phyloP scores from a whole-genome alignment of 495 filamentous ascomycete species.

The Penicillium robsamsonii region DNA sequence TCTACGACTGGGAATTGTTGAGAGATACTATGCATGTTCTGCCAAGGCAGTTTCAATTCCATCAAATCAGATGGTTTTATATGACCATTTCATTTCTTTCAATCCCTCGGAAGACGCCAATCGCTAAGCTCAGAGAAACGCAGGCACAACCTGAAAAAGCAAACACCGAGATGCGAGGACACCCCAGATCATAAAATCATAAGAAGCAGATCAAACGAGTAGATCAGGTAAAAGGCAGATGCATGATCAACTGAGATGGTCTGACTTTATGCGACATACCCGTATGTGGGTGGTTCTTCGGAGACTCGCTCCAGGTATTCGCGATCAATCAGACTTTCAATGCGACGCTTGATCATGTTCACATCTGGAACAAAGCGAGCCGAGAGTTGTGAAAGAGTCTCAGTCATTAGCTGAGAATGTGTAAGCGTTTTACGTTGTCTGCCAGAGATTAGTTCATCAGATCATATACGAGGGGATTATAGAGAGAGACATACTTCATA shows the following conservation, averaged over 20 bases:
- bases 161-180: slow-evolving; percentile 9
- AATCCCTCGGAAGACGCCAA: slow-evolving; percentile 19
- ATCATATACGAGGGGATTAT: slow-evolving; percentile 3
- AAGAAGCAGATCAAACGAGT: neutral
- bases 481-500: slow-evolving; percentile 74
- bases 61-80: slow-evolving; percentile 4
- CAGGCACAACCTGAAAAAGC: neutral
- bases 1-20: slow-evolving; percentile 1
- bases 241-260: neutral
- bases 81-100: slow-evolving; percentile 11
- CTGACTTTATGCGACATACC: slow-evolving; percentile 63
- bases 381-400: slow-evolving; percentile 78
- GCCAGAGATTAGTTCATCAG: slow-evolving; percentile 18
- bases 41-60: neutral
- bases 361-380: slow-evolving; percentile 86
- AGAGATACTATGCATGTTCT: neutral
- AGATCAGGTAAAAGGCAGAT: neutral
- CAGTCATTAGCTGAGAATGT: slow-evolving; percentile 78
- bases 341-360: slow-evolving; percentile 86
- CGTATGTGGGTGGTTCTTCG: slow-evolving; percentile 66
- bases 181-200: slow-evolving; percentile 10
- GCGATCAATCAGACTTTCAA: slow-evolving; percentile 86
- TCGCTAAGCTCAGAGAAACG: slow-evolving; percentile 31
- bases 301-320: slow-evolving; percentile 93
- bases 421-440: slow-evolving; percentile 86